These are phyloP conservation scores for Ophiosphaerella herpotricha DNA, from an alignment of 2,329 filamentous ascomycete genomes.

Conservation along the genomic window DNA sequence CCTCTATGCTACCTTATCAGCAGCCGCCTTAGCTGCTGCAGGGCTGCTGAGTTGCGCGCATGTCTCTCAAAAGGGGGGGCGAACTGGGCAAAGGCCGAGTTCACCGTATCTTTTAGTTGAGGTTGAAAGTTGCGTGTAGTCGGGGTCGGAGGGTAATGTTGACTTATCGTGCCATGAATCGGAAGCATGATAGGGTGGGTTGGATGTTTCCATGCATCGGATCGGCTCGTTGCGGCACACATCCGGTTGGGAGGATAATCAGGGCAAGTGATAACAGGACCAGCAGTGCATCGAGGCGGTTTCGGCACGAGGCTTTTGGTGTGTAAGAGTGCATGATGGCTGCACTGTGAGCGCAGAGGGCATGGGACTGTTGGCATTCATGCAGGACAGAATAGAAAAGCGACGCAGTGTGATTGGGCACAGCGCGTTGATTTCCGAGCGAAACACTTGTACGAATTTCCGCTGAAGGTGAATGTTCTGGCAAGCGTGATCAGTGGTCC, in stretches of 20 bases:
- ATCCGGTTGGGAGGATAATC: constrained; percentile 20
- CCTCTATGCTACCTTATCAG: background rate
- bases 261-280: constrained; percentile 21
- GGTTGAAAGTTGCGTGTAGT: constrained; percentile 7
- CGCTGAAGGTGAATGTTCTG: constrained; percentile 8
- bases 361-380: constrained; percentile 18
- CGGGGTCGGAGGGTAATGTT: constrained; percentile 8
- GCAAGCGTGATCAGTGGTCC: constrained; percentile 18
- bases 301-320: constrained; percentile 4
- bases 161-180: constrained; percentile 14
- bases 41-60: background rate
- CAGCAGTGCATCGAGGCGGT: constrained; percentile 7
- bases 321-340: constrained; percentile 7
- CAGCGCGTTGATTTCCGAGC: constrained; percentile 10
- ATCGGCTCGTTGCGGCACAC: constrained; percentile 22
- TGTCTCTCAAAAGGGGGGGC: background rate
- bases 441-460: constrained; percentile 18
- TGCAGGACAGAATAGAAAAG: constrained; percentile 12
- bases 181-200: constrained; percentile 17
- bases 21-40: background rate
- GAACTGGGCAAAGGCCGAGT: constrained; percentile 18
- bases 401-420: constrained; percentile 15
- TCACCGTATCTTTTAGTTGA: constrained; percentile 13
- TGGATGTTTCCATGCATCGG: constrained; percentile 9
- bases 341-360: constrained; percentile 13